Evolutionary conservation across 148 eudicot species (phyloP), one percentile per base, ranked within the genome.

Genomic region (Rhododendron griersonianum): DNA sequence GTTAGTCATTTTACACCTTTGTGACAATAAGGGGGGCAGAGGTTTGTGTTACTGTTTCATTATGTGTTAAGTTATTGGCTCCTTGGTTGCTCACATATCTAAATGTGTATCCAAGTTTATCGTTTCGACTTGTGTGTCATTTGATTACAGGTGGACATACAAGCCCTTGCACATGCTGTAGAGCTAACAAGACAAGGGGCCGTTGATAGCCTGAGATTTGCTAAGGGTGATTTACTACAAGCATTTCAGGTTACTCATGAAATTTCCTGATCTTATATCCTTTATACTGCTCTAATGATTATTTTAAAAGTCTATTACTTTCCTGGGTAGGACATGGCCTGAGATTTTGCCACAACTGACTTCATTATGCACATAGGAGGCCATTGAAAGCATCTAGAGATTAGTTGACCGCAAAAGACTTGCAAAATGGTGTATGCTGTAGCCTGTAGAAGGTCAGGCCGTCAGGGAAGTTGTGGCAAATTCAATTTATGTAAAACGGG

Each of bases 101-200:
- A 2, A 7, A 16, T 48, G 9, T 84, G 5, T 51, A 73, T 50
- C 53, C 33, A 61, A 30, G 76, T 71, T 71, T 0, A 14, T 39
- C 25, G 71, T 78, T 80, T 48, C 1, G 35, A 79, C 57, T 85
- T 45, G 59, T 16, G 9, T 75, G 82, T 55, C 84, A 50, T 76
- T 48, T 85, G 51, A 55, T 50, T 82, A 69, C 92, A 97, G 99
- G 96, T 92, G 89, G 99, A 97, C 87, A 92, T 97, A 88, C 99
- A 95, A 91, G 98, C 98, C 80, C 94, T 97, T 88, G 98, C 96
- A 50, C 98, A 95, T 90, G 99, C 99, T 89, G 99, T 97, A 71
- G 94, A 95, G 91, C 96, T 97, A 59, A 95, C 99, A 28, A 91
- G 99, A 87, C 99, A 97, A 81, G 94, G 93, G 86, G 99, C 98